Base-by-base conservation (phyloP, 208 protist genomes). In the Leishmania guyanensis region DNA sequence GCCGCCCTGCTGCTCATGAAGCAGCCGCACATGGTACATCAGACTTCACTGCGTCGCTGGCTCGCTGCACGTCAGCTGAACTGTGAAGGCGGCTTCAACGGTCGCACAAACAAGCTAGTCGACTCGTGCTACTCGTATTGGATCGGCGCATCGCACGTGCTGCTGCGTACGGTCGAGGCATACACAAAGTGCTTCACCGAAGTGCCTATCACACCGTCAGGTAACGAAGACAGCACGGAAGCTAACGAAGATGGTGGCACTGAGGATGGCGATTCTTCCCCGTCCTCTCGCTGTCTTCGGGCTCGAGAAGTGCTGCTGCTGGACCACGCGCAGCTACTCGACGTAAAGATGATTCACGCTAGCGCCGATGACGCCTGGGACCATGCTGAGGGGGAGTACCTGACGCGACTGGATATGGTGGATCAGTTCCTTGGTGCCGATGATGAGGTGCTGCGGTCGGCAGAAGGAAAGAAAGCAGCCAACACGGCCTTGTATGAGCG, bases 111-210 rank as follows among this genome's bases (percentile, higher is more conserved):
- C 87, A 99, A 99, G 88, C 89, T 99, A n/a, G 93, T 98, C 5
- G 99, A 99, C 86, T 95, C 96, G 14, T 99, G 99, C 87, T 99
- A 99, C 89, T 97, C 94, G 9, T 98, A 98, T 75, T 99, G 99
- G 99, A 84, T 99, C 9, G 99, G 99, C 39, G 84, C 91, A 2
- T 89, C 92, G 4, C 91, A 95, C 77, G 93, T 92, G 29, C 72
- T 97, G 74, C 73, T 96, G 73, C 78, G 80, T 16, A 84, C 89
- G 2, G 83, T 81, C 20, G 92, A 97, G 75, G 78, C 75, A 29
- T 90, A 90, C 80, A 69, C 36, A 46, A 86, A 87, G 66, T 85
- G 82, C 43, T 85, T 85, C 54, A 65, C 48, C 20, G 58, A 29
- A n/a, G n/a, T 17, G 26, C 10, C 46, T 77, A 51, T 9, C 10